Evolutionary conservation across 2,329 filamentous ascomycete genomes (phyloP).

Genomic region (Leptographium lundbergii): DNA sequence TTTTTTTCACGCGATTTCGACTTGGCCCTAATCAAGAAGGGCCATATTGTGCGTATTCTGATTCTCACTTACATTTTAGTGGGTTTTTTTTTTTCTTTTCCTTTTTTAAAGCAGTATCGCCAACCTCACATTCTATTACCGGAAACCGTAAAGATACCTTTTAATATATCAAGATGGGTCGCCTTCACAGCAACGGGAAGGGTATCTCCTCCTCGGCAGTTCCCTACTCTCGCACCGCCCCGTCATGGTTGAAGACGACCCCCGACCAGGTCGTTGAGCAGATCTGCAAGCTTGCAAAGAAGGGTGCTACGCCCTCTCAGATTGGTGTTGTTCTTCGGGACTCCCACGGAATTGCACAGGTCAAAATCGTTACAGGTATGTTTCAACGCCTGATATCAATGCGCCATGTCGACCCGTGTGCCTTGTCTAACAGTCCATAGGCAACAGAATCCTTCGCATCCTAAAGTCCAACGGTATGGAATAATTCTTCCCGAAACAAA

Average conservation of each 20-base stretch:
- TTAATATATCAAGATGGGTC: constrained; percentile 65
- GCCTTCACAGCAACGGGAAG: constrained; percentile 99
- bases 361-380: constrained; percentile 93
- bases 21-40: background rate
- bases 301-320: constrained; percentile 96
- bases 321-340: constrained; percentile 98
- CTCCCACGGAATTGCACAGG: constrained; percentile 94
- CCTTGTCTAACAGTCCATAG: constrained; percentile 30
- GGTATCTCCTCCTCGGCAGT: constrained; percentile 92
- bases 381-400: constrained; percentile 7
- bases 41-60: background rate
- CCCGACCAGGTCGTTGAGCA: constrained; percentile 97
- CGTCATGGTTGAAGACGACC: constrained; percentile 97
- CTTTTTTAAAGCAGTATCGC: background rate
- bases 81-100: background rate
- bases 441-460: constrained; percentile 99
- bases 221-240: constrained; percentile 88
- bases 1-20: too few relatives aligned
- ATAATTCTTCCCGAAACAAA: constrained; percentile 16
- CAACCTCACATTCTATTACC: background rate
- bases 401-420: background rate
- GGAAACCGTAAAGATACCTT: constrained; percentile 18
- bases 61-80: background rate
- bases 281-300: constrained; percentile 98
- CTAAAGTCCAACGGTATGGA: constrained; percentile 92